Evolutionary conservation across 768 basidiomycete species (phyloP), one percentile per base, ranked within the genome.

Genomic region (Mycena rebaudengoi): DNA sequence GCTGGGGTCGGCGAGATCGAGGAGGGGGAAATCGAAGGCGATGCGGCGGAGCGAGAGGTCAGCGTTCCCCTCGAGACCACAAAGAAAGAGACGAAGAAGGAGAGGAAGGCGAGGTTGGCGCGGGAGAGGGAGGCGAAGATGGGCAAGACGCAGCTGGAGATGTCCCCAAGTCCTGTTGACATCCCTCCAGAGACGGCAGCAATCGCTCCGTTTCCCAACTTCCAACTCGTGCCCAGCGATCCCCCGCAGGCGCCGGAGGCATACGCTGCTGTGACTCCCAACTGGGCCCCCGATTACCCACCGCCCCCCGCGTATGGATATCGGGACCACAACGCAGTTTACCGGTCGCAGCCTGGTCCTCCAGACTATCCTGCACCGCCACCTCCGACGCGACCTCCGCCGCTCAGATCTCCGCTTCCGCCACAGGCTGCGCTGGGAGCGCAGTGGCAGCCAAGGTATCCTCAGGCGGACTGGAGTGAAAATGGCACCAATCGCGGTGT

Each of bases 11-110:
- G 79, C 5, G 83, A 85, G 69, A 78, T 83, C 18, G 83, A 84
- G 65, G 82, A 84, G 63, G 83, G 82, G 3, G 84, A 84, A 66
- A 84, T 84, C 50, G 81, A 82, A 52, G 82, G 75, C 3, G 82
- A 81, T 52, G 75, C 66, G 30, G 75, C 58, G 23, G 76, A 73
- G 52, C 50, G 63, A 37, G 70, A 66, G 21, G 50, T 67, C 25
- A 67, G 66, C 41, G 60, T 62, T 11, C 67, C 64, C 10, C 53
- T 53, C 16, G 49, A 26, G 41, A 20, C 21, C 14, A 37, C 3
- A 46, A 74, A 70, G 64, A 75, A 72, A 62, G 74, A 75, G 68
- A 74, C 70, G 30, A 79, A 74, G 71, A 76, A 71, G 62, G 69
- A 74, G 70, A 75, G 65, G 59, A 74, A 76, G 57, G 71, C 71